These are phyloP conservation scores for Carnegiea gigantea DNA, from an alignment of 179 eudicot genomes.

Conservation along the genomic window DNA sequence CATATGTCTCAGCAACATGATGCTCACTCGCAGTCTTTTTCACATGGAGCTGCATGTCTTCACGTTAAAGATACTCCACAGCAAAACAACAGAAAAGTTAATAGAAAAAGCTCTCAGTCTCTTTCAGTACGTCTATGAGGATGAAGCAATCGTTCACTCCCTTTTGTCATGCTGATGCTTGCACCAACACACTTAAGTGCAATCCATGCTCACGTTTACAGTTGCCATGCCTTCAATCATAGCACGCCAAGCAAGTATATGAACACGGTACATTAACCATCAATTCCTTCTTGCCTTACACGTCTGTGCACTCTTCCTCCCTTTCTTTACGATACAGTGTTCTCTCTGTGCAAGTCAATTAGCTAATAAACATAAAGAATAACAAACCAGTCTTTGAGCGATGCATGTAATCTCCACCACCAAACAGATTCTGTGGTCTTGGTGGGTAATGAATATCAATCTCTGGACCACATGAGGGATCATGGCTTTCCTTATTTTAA, in stretches of 20 bases:
- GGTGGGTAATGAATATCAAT: too few species aligned
- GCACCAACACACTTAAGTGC: neutral
- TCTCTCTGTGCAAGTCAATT: neutral
- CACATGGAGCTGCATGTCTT: neutral
- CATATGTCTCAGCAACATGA: neutral
- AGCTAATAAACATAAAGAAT: conserved; percentile 8
- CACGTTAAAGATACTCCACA: neutral
- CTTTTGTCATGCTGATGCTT: neutral
- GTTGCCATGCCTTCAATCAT: neutral
- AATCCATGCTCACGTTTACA: conserved; percentile 6
- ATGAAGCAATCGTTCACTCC: neutral
- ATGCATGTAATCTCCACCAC: neutral
- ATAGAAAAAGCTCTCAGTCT: neutral
- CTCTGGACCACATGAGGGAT: neutral
- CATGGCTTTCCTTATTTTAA: neutral
- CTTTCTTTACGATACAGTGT: neutral
- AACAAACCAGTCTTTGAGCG: neutral
- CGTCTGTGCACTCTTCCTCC: neutral
- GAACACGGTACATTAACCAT: neutral
- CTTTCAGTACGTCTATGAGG: neutral
- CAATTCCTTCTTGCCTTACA: neutral
- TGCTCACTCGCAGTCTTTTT: neutral
- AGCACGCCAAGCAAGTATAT: neutral
- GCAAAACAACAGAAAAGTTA: too few species aligned
- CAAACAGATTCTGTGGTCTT: neutral